A percentile compares a stretch with the other conserved stretches of the same genome.
These are phyloP conservation scores for Musa beccarii DNA, from an alignment of 176 grass and related monocot species.

Conservation along the genomic window DNA sequence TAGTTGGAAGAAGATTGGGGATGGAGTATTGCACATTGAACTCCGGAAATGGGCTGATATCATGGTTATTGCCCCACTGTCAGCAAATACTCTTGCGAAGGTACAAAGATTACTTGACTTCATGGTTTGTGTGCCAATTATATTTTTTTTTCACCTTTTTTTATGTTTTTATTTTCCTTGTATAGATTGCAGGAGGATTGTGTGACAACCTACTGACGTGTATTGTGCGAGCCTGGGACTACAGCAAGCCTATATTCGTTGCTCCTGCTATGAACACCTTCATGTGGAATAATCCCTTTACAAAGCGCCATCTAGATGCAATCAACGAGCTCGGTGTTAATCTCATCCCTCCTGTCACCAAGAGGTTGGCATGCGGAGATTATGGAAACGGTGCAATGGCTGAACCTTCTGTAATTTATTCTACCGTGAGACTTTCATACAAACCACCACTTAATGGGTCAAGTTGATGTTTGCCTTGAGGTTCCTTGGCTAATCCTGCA, in stretches of 20 bases:
- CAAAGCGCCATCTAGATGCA: constrained; percentile 45
- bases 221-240: constrained; percentile 89
- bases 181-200: constrained; percentile 61
- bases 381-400: constrained; percentile 91
- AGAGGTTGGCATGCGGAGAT: constrained; percentile 67
- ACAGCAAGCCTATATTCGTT: constrained; percentile 60
- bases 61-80: constrained; percentile 74
- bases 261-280: constrained; percentile 94
- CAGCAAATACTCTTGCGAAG: constrained; percentile 92
- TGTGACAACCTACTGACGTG: constrained; percentile 96
- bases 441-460: constrained; percentile 22
- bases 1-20: constrained; percentile 88
- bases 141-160: not conserved
- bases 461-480: not conserved
- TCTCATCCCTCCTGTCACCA: constrained; percentile 51
- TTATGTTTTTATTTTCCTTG: not conserved
- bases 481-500: not conserved
- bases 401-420: constrained; percentile 51
- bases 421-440: constrained; percentile 45
- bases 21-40: constrained; percentile 87
- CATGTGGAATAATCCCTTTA: constrained; percentile 95
- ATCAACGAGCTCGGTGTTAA: constrained; percentile 55
- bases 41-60: constrained; percentile 92
- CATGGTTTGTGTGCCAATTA: not conserved
- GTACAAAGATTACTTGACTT: constrained; percentile 8